phyloP scores from a whole-genome alignment of 2,329 filamentous ascomycete genomes.

The Aciculosporium take region DNA sequence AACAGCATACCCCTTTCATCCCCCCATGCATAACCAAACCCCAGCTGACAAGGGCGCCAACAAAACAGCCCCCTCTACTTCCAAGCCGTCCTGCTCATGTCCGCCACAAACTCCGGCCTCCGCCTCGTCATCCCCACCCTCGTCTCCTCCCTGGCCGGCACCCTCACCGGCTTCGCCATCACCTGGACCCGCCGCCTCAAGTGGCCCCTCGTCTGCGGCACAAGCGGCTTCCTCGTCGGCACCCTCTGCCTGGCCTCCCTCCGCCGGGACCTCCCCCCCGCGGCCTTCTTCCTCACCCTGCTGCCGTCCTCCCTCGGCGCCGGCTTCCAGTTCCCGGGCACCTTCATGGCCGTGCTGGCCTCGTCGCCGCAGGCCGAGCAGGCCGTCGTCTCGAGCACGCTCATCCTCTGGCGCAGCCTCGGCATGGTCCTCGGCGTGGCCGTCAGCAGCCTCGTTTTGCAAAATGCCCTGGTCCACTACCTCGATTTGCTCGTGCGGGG shows the following conservation, averaged over 20 bases:
- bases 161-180: conserved; percentile 47
- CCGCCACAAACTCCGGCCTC: conserved; percentile 57
- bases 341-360: conserved; percentile 49
- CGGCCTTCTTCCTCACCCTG: conserved; percentile 41
- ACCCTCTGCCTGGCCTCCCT: conserved; percentile 35
- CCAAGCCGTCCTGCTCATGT: conserved; percentile 57
- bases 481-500: conserved; percentile 45
- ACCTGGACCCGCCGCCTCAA: conserved; percentile 45
- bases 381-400: conserved; percentile 54
- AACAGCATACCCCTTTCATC: not conserved
- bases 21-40: too few relatives aligned
- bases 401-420: conserved; percentile 57
- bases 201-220: conserved; percentile 40
- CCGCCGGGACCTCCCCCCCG: conserved; percentile 34
- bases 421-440: conserved; percentile 64
- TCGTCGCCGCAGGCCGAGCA: conserved; percentile 46
- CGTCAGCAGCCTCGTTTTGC: conserved; percentile 54
- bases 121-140: conserved; percentile 51
- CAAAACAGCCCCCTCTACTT: conserved; percentile 63
- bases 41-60: too few relatives aligned
- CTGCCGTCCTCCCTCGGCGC: conserved; percentile 42
- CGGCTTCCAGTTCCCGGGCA: conserved; percentile 50
- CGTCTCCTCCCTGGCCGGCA: conserved; percentile 38
- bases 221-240: conserved; percentile 33
- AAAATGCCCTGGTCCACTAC: conserved; percentile 52